These are phyloP conservation scores for Ceratocystis albifundus DNA, from an alignment of 2,329 filamentous ascomycete species.

Conservation along the genomic window DNA sequence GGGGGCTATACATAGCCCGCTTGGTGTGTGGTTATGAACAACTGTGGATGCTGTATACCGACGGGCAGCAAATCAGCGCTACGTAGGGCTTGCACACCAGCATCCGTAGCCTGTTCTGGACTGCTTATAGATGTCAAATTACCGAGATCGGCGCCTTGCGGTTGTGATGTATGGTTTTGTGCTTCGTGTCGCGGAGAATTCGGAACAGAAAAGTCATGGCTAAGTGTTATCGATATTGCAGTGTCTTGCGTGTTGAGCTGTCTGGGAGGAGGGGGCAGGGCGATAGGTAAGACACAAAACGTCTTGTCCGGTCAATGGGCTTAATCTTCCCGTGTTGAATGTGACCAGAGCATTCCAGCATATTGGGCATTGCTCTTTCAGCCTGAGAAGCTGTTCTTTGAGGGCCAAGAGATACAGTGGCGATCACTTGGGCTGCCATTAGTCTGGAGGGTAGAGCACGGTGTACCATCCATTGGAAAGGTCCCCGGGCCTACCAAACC, in stretches of 20 bases:
- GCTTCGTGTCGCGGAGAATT: constrained; percentile 1
- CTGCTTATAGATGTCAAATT: background rate
- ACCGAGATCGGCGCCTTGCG: background rate
- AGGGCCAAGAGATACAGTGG: background rate
- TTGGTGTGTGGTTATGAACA: background rate
- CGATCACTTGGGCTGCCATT: too few relatives aligned
- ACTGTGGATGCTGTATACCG: background rate
- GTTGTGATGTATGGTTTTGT: background rate
- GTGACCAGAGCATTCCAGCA: background rate
- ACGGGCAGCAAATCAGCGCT: background rate
- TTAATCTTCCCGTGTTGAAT: too few relatives aligned
- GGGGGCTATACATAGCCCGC: background rate
- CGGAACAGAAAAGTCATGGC: background rate
- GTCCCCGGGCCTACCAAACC: background rate
- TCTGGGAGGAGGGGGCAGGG: background rate
- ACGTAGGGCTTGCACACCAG: background rate
- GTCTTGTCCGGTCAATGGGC: background rate
- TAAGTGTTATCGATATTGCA: background rate
- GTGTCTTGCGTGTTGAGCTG: background rate
- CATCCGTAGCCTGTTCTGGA: background rate
- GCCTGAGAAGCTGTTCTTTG: background rate
- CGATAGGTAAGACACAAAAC: background rate
- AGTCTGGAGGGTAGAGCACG: background rate
- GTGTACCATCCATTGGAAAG: background rate
- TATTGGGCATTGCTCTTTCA: background rate